Conservation (phyloP, 306 rosid species). For the Purshia tridentata region DNA sequence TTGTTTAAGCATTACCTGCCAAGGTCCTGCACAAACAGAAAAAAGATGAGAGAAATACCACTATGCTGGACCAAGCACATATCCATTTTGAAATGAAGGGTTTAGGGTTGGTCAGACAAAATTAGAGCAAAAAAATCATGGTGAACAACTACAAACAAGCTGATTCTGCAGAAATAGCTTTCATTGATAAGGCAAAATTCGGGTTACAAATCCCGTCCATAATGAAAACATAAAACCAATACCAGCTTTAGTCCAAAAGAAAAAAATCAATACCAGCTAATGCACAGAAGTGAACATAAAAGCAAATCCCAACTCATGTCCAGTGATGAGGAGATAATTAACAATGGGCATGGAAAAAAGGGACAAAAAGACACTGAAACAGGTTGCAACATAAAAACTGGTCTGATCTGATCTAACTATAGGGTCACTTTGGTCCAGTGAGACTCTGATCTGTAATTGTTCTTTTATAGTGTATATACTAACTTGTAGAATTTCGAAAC, state of each 20-base stretch:
- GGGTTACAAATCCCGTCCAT: neutral
- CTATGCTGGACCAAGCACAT: neutral
- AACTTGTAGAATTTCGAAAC: neutral
- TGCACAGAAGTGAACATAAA: neutral
- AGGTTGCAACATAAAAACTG: neutral
- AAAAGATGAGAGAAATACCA: conserved; percentile 12
- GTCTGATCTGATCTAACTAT: too few species aligned
- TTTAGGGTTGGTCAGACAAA: neutral
- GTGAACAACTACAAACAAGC: conserved; percentile 12
- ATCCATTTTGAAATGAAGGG: neutral
- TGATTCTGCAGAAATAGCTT: neutral
- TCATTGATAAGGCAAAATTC: neutral
- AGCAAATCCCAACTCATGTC: neutral
- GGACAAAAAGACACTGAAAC: neutral
- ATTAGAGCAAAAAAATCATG: conserved; percentile 4
- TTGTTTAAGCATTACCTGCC: conserved; percentile 99
- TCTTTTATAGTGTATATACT: neutral
- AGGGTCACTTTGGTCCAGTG: too few species aligned
- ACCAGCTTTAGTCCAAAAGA: too few species aligned
- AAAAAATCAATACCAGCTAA: too few species aligned
- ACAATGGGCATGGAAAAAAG: neutral
- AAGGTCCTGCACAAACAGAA: conserved; percentile 64
- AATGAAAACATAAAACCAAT: neutral
- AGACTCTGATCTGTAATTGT: neutral
- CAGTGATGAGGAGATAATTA: neutral